Evolutionary conservation across 192 early-diverging fungal genomes (phyloP), one percentile per base, ranked within the genome.

Genomic region (Phycomyces nitens): DNA sequence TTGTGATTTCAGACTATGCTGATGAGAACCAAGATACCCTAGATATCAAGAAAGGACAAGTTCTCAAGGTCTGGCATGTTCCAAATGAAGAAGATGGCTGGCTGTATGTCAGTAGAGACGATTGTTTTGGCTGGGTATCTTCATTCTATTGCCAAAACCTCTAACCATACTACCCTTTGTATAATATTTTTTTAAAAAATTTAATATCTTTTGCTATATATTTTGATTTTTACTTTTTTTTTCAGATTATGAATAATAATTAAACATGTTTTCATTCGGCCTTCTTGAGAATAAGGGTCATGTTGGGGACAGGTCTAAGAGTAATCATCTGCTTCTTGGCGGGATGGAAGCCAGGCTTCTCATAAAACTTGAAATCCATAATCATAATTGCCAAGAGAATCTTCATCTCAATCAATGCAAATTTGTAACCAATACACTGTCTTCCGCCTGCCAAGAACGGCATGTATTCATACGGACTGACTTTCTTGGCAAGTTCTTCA

Each of bases 341-440:
- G 51, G 80, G 65, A 10, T 52, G 61, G 49, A 78, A 80, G 0
- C 70, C 81, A 10, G 78, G 78, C 11, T 62, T 73, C 12, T 77
- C 73, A 14, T 53, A 39, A 38, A 71, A 80, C 53, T 78, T 68
- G 11, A 81, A 58, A 24, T 74, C 62, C 24, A 60, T 54, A 39
- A 83, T 57, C 24, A 84, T 43, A 9, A 80, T 60, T 20, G 76
- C 79, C 21, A 86, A 23, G 6, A 84, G 56, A 43, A 84, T 67
- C 70, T 86, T 86, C 44, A 79, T 69, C 67, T 86, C 84, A 20
- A 79, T 74, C 58, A 80, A 60, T 42, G 82, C 84, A 62, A 86
- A 79, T 62, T 72, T 75, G 53, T 77, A 71, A 15, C 84, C 84
- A 24, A 86, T 84, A 34, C 84, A 86, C 24, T 81, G 80, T 3